Base-by-base conservation (phyloP, 768 basidiomycete genomes). In the Trametes gibbosa region DNA sequence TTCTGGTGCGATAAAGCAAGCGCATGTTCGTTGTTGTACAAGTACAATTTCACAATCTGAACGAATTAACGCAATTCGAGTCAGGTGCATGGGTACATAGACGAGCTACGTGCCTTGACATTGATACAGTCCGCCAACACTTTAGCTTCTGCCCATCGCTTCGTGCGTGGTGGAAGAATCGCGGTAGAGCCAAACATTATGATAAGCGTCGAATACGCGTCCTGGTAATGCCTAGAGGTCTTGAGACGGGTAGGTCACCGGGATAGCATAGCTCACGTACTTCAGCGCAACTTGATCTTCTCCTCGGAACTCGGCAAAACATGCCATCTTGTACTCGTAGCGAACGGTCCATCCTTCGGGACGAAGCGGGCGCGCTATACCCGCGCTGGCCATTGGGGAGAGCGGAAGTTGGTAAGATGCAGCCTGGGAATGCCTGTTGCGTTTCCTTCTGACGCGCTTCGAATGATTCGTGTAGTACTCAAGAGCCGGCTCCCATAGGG, bases 91-190 rank as follows among this genome's bases (percentile, higher is more conserved):
- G 29, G 4, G 29, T 32, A 32, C 29, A 32, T 5, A 10, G 5
- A 32, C 5, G 29, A 10, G 29, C 29, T 32, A 32, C 74, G 56
- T 61, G 92, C 95, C 78, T 97, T 95, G 69, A 97, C 78, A 58
- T 87, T 91, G 61, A 98, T 87, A 63, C 92, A 91, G 69, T 99
- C 97, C 0, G 92, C 94, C 2, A 98, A 80, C 1, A 98, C 97
- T 72, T 95, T 97, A 3, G 96, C 96, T 72, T 99, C 97, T 16
- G 95, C 95, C 96, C 96, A 98, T 29, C 96, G 82, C 70, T 98
- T 99, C 1, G 95, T 98, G 9, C 96, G 84, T 5, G 95, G 94
- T 1, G 91, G 92, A 8, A 97, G 75, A 50, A 91, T 89, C 5
- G 86, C 85, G 1, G 89, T 89, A 7, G 92, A 93, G 2, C 87